phyloP scores from a whole-genome alignment of 129 eudicot genomes.

The Dittrichia graveolens region DNA sequence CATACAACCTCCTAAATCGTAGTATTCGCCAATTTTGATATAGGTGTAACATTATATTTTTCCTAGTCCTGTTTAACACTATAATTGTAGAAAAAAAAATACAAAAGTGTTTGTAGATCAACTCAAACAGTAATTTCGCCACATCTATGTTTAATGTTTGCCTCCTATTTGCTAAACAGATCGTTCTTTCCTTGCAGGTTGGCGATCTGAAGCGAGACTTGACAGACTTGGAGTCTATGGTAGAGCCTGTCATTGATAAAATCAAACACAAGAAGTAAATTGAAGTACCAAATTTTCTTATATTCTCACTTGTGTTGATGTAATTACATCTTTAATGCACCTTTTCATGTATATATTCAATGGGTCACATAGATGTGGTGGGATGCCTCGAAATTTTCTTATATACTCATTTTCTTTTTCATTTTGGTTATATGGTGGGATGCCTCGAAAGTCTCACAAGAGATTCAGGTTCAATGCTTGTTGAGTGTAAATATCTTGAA shows the following conservation, averaged over 20 bases:
- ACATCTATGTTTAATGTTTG: neutral
- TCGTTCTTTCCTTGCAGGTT: slow-evolving; percentile 40
- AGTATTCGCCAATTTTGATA: neutral
- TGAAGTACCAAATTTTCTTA: neutral
- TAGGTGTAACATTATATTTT: neutral
- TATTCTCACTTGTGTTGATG: slow-evolving; percentile 4
- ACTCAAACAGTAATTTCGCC: neutral
- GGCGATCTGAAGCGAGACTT: slow-evolving; percentile 57
- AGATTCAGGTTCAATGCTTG: too few species aligned
- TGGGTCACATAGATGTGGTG: too few species aligned
- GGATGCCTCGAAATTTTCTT: too few species aligned
- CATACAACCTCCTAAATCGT: neutral
- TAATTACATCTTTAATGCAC: slow-evolving; percentile 1
- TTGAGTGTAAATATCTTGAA: too few species aligned
- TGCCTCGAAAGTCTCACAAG: too few species aligned
- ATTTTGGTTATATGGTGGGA: too few species aligned
- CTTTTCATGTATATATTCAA: neutral
- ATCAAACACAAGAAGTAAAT: slow-evolving; percentile 26
- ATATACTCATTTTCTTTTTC: too few species aligned
- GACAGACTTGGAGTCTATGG: slow-evolving; percentile 48
- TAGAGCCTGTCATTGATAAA: slow-evolving; percentile 45
- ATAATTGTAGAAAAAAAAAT: neutral
- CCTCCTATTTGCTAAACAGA: neutral
- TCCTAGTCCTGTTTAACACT: neutral
- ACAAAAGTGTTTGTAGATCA: too few species aligned